Conservation (phyloP, 192 early-diverging fungal species). For the Coemansia sp. region DNA sequence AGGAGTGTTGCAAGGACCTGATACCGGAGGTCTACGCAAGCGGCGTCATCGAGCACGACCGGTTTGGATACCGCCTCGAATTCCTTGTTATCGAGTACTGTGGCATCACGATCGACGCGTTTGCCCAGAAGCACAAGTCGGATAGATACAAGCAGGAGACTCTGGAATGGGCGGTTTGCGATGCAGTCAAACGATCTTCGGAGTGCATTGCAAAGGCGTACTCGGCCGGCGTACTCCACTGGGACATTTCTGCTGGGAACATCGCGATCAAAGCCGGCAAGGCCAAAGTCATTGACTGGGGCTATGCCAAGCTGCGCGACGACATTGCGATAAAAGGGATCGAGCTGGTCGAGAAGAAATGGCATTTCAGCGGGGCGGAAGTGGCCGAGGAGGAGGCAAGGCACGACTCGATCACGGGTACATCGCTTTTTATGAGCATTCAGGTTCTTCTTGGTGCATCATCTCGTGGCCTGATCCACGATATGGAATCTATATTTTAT, state of each 20-base stretch:
- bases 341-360: background rate
- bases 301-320: background rate
- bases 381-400: background rate
- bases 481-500: constrained; percentile 19
- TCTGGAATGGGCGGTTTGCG: background rate
- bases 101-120: constrained; percentile 2
- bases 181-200: background rate
- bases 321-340: background rate
- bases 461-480: constrained; percentile 4
- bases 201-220: background rate
- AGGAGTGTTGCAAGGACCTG: background rate
- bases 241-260: constrained; percentile 14
- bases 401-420: background rate
- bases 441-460: background rate
- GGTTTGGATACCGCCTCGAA: constrained; percentile 19
- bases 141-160: too few species aligned
- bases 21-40: constrained; percentile 14
- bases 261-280: constrained; percentile 3
- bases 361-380: background rate
- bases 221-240: background rate
- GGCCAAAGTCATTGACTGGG: constrained; percentile 18
- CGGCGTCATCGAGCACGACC: constrained; percentile 13
- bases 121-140: background rate
- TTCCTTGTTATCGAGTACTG: constrained; percentile 22
- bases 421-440: background rate